Percentiles rank a stretch among this genome's conserved stretches.
These are phyloP conservation scores for Fusarium newnesense DNA, from an alignment of 2,329 filamentous ascomycete genomes.

Conservation along the genomic window DNA sequence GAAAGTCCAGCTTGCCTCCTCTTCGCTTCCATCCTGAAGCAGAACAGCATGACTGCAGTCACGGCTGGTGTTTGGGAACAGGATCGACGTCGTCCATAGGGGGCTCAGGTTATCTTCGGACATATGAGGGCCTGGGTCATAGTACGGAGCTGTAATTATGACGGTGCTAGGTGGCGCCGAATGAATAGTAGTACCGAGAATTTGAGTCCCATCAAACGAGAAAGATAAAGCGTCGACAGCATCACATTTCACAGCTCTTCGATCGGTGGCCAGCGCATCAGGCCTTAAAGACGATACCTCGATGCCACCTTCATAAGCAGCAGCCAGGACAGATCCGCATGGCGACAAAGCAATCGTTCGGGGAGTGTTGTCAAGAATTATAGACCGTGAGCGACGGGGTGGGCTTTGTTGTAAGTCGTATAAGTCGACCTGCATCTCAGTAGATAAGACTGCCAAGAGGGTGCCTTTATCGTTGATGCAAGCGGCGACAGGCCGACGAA, in stretches of 20 bases:
- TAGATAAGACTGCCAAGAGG: constrained; percentile 81
- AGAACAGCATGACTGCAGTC: constrained; percentile 82
- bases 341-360: constrained; percentile 83
- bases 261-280: constrained; percentile 71
- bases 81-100: constrained; percentile 86
- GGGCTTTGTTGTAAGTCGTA: constrained; percentile 75
- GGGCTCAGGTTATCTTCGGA: constrained; percentile 75
- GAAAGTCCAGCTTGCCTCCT: constrained; percentile 80
- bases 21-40: constrained; percentile 67
- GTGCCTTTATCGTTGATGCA: constrained; percentile 83
- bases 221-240: constrained; percentile 79
- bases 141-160: constrained; percentile 82
- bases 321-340: constrained; percentile 82
- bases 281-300: constrained; percentile 82
- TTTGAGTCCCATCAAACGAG: constrained; percentile 80
- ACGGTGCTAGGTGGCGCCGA: constrained; percentile 75
- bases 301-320: constrained; percentile 88
- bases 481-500: constrained; percentile 78
- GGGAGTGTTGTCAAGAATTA: constrained; percentile 82
- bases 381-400: constrained; percentile 76
- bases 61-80: constrained; percentile 83
- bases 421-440: constrained; percentile 85
- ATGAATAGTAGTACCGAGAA: constrained; percentile 78
- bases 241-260: constrained; percentile 81
- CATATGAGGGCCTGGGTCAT: constrained; percentile 74